Base-by-base conservation (phyloP, 2,329 filamentous ascomycete genomes). In the Trichoderma atrobrunneum region DNA sequence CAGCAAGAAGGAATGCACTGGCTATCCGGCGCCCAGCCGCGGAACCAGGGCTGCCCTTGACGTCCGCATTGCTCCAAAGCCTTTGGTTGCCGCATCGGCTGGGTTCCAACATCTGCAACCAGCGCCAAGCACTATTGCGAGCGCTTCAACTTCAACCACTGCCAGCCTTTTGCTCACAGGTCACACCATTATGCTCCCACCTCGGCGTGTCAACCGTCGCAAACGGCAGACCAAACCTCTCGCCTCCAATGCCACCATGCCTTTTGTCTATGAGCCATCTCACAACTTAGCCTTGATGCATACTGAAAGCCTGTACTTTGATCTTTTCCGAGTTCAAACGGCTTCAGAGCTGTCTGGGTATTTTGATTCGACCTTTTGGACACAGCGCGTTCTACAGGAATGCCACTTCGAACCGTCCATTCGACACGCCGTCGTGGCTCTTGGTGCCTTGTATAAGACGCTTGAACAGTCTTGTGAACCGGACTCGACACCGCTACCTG, bases 311-410 rank as follows among this genome's bases (percentile, higher is more conserved):
- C 84, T 86, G 63, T 91, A 91, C 75, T 91, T 91, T 76, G 85
- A 89, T 71, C 80, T 91, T 14, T 91, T 92, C 76, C 86, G 87
- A 56, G 82, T 86, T 30, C 87, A 88, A 57, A 91, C 90, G 0
- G 88, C 89, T 1, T 86, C 82, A 61, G 89, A 91, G 76, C 81
- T 92, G 7, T 91, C 90, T 0, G 90, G 90, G 14, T 92, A 90
- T 77, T 92, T 92, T 73, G 88, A 91, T 77, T 87, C 86, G 24
- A 83, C 86, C 2, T 92, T 92, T 77, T 92, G 90, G 90, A 89
- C 85, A 1, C 83, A 85, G 57, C 86, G 87, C 39, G 89, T 92
- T 2, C 79, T 92, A 11, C 87, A 89, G 75, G 89, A 90, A 78
- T 91, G 89, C 67, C 88, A 92, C 74, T 83, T 84, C 0, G 88